Evolutionary conservation across 495 filamentous ascomycete genomes (phyloP).

Genomic region (Tetracladium marchalianum): DNA sequence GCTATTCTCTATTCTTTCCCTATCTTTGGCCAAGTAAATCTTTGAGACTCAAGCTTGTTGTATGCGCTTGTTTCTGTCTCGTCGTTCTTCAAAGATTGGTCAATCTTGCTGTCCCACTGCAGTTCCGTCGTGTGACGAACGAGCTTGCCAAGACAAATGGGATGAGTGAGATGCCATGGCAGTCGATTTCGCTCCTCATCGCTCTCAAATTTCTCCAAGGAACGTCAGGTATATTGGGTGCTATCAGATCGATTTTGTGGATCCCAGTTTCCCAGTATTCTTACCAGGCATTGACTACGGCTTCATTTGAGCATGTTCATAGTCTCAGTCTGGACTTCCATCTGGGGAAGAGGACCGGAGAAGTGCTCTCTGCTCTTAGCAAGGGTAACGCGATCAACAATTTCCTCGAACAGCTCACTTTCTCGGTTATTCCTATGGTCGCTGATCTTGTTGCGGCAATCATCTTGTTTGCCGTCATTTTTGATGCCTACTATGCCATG

Average conservation of each 20-base stretch:
- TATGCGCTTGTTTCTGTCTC: slow-evolving; percentile 70
- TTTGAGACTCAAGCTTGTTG: slow-evolving; percentile 56
- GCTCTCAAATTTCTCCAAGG: slow-evolving; percentile 80
- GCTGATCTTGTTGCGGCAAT: slow-evolving; percentile 83
- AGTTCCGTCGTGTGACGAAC: slow-evolving; percentile 65
- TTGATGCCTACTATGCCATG: slow-evolving; percentile 87
- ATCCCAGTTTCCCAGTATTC: slow-evolving; percentile 94
- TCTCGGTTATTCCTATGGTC: slow-evolving; percentile 90
- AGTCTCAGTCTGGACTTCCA: slow-evolving; percentile 92
- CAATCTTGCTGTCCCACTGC: slow-evolving; percentile 71
- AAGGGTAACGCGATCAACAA: slow-evolving; percentile 95
- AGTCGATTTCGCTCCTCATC: slow-evolving; percentile 67
- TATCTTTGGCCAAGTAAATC: slow-evolving; percentile 89
- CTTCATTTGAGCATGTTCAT: slow-evolving; percentile 95
- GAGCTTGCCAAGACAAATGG: slow-evolving; percentile 32
- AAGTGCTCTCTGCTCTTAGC: slow-evolving; percentile 88
- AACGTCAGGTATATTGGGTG: slow-evolving; percentile 74
- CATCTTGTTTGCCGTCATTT: slow-evolving; percentile 68
- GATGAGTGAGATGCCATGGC: slow-evolving; percentile 50
- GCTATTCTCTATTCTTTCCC: slow-evolving; percentile 83
- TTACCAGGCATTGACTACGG: slow-evolving; percentile 86
- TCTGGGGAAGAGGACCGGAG: slow-evolving; percentile 90
- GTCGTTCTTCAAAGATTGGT: slow-evolving; percentile 67
- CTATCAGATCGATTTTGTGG: slow-evolving; percentile 74
- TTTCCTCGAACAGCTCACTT: slow-evolving; percentile 92